phyloP scores from a whole-genome alignment of 257 asterid species.

The Rubia yunnanensis region DNA sequence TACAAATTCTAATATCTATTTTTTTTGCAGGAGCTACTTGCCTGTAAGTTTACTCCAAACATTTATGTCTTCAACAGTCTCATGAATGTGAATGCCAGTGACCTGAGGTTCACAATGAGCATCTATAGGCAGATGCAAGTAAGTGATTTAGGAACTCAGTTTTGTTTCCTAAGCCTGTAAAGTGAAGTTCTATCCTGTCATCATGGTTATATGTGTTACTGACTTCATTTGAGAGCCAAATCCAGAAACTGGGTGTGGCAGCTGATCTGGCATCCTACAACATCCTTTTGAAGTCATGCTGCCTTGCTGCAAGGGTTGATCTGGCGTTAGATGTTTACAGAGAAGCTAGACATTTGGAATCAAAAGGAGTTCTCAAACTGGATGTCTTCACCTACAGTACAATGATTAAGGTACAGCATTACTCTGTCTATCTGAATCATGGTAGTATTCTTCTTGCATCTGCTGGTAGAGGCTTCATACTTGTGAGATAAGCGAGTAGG shows the following conservation, averaged over 20 bases:
- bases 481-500: not conserved
- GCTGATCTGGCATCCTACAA: slow-evolving; percentile 72
- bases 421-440: not conserved
- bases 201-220: not conserved
- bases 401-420: slow-evolving; percentile 60
- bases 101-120: slow-evolving; percentile 58
- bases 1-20: slow-evolving; percentile 17
- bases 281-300: slow-evolving; percentile 78
- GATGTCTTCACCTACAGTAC: slow-evolving; percentile 96
- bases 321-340: slow-evolving; percentile 70
- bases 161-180: not conserved
- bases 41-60: slow-evolving; percentile 55
- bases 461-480: not conserved
- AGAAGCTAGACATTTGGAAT: slow-evolving; percentile 50
- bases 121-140: slow-evolving; percentile 75
- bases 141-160: not conserved
- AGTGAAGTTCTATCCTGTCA: not conserved
- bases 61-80: slow-evolving; percentile 76
- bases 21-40: slow-evolving; percentile 59
- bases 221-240: slow-evolving; percentile 6
- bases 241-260: slow-evolving; percentile 62
- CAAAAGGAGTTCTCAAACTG: slow-evolving; percentile 51
- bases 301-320: slow-evolving; percentile 72
- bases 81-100: slow-evolving; percentile 87
- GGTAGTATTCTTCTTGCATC: not conserved